Evolutionary conservation across 73 alveolate species (phyloP), one percentile per base, ranked within the genome.

Genomic region (Paraurostyla sp.): DNA sequence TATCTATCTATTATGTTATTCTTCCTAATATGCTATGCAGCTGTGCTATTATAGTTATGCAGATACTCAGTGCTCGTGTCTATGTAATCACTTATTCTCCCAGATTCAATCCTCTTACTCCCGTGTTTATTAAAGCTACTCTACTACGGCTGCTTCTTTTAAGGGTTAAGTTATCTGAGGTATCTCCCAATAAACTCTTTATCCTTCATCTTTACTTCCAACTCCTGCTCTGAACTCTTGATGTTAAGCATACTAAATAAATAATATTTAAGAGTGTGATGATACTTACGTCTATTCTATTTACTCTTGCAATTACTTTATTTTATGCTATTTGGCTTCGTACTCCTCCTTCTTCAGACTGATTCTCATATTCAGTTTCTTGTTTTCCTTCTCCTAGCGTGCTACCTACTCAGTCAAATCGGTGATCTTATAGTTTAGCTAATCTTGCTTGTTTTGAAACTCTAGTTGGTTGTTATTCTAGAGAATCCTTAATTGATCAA

Each of bases 41-140:
- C n/a, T n/a, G n/a, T n/a, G n/a, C n/a, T n/a, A n/a, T n/a, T n/a
- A n/a, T n/a, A n/a, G n/a, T n/a, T n/a, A n/a, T n/a, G n/a, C n/a
- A n/a, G n/a, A n/a, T n/a, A n/a, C n/a, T n/a, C n/a, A n/a, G n/a
- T n/a, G n/a, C n/a, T n/a, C n/a, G n/a, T n/a, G n/a, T n/a, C n/a
- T n/a, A n/a, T n/a, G n/a, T n/a, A n/a, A n/a, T n/a, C n/a, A n/a
- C n/a, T n/a, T 46, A 46, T 46, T 13, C 22, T 46, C 58, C 13
- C 18, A 15, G 13, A 20, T 20, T 20, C 22, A 46, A 20, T 15
- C 45, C 30, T 27, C 71, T 43, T 11, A 16, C 36, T 32, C 29
- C 46, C 46, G 18, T 73, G 41, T 33, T 45, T 73, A 33, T 73
- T 73, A 57, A 73, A 73, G 50, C 87, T 73, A 6, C 73, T 48